Base-by-base conservation (phyloP, 75 land plant genomes). In the Cupressus sempervirens region DNA sequence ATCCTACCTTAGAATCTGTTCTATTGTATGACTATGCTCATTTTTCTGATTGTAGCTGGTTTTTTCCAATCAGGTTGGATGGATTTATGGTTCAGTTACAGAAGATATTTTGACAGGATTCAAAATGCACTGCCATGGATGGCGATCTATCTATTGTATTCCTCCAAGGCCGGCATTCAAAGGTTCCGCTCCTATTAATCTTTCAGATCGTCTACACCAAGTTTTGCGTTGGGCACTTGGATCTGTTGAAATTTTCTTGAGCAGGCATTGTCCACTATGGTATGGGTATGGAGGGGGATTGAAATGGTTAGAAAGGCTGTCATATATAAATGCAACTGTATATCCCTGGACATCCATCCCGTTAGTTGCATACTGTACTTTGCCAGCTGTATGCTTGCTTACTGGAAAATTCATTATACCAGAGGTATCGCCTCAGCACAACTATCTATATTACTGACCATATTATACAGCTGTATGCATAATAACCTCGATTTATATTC, bases 71-170 rank as follows among this genome's bases (percentile, higher is more conserved):
- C 87, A 93, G 95, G 86, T 94, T 87, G 96, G 96, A 26, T 94
- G 96, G 96, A 94, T 92, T 35, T 93, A 92, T 85, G 94, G 94
- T 4, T 91, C 93, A 12, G 93, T 91, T 16, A 91, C 93, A 82
- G 93, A 93, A 86, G 95, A 93, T 92, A 94, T 94, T 34, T 84
- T 94, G 84, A 94, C 96, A 9, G 96, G 96, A 35, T 94, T 94
- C 80, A 94, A 93, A 82, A 94, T 94, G 96, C 96, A 94, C 70
- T 92, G 91, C 76, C 95, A 93, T 75, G 96, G 96, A n/a, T 94
- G 96, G 96, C 79, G 96, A 56, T 94, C 96, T 14, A 92, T 94
- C 36, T 94, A 94, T 80, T 94, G 95, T 68, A 89, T 94, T 52
- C 96, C 96, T 34, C 50, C 83, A 43, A 83, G 92, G 41, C 88